Evolutionary conservation across 1,284 basidiomycete species (phyloP).

Genomic region (Clitocybe nebularis): DNA sequence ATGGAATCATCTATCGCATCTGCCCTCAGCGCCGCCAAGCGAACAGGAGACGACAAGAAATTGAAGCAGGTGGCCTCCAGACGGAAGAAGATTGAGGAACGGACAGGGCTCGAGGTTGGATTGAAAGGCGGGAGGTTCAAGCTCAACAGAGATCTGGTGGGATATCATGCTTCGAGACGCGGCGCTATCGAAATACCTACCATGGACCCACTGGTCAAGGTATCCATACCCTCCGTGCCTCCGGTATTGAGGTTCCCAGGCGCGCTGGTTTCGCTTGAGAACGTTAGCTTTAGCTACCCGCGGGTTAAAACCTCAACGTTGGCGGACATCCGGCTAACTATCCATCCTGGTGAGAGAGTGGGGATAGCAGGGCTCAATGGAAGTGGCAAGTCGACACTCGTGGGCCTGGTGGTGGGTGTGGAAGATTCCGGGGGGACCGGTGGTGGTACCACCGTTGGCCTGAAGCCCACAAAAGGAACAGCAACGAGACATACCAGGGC

Average conservation of each 20-base stretch:
- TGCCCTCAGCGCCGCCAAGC: constrained; percentile 44
- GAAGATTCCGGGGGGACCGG: constrained; percentile 7
- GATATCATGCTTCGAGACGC: constrained; percentile 43
- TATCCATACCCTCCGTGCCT: constrained; percentile 43
- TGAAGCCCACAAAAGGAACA: constrained; percentile 48
- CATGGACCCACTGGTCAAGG: constrained; percentile 41
- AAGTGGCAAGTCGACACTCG: constrained; percentile 58
- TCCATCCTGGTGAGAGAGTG: constrained; percentile 52
- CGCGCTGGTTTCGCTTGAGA: constrained; percentile 47
- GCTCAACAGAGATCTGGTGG: constrained; percentile 54
- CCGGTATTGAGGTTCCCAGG: constrained; percentile 48
- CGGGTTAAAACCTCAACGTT: constrained; percentile 36
- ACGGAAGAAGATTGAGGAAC: constrained; percentile 50
- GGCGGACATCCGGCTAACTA: constrained; percentile 49
- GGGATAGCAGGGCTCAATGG: constrained; percentile 54
- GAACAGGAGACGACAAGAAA: constrained; percentile 65
- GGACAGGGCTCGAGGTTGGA: constrained; percentile 37
- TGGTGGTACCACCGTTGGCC: constrained; percentile 8
- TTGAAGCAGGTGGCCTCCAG: constrained; percentile 41
- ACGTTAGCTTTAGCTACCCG: constrained; percentile 43
- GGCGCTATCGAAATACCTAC: constrained; percentile 48
- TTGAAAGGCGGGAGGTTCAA: constrained; percentile 51
- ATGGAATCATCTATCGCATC: constrained; percentile 44
- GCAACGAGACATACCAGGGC: constrained; percentile 56
- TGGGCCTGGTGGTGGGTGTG: constrained; percentile 51